These are phyloP conservation scores for Hirsutella thompsonii DNA, from an alignment of 2,329 filamentous ascomycete species.

Conservation along the genomic window DNA sequence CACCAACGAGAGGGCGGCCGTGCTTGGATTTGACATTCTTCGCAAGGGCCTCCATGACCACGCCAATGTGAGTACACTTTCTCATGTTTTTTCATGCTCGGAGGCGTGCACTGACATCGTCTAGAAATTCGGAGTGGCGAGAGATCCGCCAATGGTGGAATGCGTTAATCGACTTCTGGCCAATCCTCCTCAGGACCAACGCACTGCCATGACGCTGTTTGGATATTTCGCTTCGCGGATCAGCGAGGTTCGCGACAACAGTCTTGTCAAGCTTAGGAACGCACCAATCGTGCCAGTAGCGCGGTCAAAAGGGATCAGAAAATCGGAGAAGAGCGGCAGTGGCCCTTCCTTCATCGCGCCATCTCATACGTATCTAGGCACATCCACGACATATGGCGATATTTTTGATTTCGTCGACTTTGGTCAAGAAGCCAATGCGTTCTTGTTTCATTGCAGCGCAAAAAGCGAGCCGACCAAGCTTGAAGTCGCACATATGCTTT, in stretches of 20 bases:
- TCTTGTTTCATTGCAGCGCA: constrained; percentile 77
- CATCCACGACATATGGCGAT: constrained; percentile 56
- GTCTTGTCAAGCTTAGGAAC: constrained; percentile 46
- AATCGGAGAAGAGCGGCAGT: constrained; percentile 26
- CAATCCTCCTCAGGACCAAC: constrained; percentile 54
- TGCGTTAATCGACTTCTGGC: constrained; percentile 64
- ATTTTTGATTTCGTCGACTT: constrained; percentile 98
- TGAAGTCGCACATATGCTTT: constrained; percentile 76
- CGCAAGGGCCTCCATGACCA: constrained; percentile 65
- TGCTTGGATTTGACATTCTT: constrained; percentile 73
- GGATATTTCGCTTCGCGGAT: constrained; percentile 71
- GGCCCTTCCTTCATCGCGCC: constrained; percentile 41
- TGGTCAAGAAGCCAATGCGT: constrained; percentile 73
- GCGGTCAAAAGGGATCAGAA: constrained; percentile 15
- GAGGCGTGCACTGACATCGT: constrained; percentile 2
- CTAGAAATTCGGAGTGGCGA: constrained; percentile 70
- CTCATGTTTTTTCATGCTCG: not conserved
- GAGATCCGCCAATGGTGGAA: constrained; percentile 64
- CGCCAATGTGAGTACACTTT: constrained; percentile 39
- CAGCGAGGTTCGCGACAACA: constrained; percentile 54
- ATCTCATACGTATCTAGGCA: constrained; percentile 68
- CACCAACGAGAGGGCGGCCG: constrained; percentile 60
- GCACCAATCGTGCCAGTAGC: constrained; percentile 61
- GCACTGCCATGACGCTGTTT: constrained; percentile 61
- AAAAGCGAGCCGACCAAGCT: constrained; percentile 80